These are phyloP conservation scores for Peronospora belbahrii DNA, from an alignment of 352 stramenopile species.

Conservation along the genomic window DNA sequence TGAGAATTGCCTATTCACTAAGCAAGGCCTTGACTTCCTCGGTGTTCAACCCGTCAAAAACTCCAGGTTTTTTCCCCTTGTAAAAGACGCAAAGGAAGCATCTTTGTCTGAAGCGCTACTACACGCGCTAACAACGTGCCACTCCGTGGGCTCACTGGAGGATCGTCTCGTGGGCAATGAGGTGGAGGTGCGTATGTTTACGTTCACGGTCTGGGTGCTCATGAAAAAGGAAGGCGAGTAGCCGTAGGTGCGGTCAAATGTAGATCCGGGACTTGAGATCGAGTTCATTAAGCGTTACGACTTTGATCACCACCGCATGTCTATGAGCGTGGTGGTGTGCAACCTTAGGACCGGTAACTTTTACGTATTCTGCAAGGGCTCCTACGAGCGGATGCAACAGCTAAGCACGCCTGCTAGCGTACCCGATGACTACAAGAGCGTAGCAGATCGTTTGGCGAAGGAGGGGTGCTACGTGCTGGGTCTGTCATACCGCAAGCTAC, in stretches of 20 bases:
- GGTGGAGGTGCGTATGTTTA: constrained; percentile 74
- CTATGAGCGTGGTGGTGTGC: constrained; percentile 84
- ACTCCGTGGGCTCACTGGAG: constrained; percentile 66
- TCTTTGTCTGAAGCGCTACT: constrained; percentile 35
- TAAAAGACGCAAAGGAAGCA: constrained; percentile 50
- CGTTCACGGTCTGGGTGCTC: constrained; percentile 50
- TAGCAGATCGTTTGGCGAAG: constrained; percentile 29
- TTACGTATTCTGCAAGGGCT: constrained; percentile 86
- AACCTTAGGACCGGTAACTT: constrained; percentile 42
- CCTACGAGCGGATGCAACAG: constrained; percentile 68
- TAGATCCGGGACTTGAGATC: constrained; percentile 30
- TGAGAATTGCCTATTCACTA: constrained; percentile 88
- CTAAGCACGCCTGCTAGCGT: constrained; percentile 35
- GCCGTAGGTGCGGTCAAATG: constrained; percentile 34
- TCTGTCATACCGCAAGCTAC: constrained; percentile 35
- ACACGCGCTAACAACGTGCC: constrained; percentile 73
- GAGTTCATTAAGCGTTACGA: constrained; percentile 87
- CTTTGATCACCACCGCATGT: constrained; percentile 89
- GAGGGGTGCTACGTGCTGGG: constrained; percentile 76
- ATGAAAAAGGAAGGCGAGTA: constrained; percentile 41
- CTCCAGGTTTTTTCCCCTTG: constrained; percentile 23
- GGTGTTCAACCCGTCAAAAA: constrained; percentile 16
- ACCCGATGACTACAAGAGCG: constrained; percentile 45
- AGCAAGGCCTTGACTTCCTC: constrained; percentile 83
- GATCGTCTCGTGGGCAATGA: constrained; percentile 76